Evolutionary conservation across 1,284 basidiomycete genomes (phyloP).

Genomic region (Cryptococcus depauperatus): DNA sequence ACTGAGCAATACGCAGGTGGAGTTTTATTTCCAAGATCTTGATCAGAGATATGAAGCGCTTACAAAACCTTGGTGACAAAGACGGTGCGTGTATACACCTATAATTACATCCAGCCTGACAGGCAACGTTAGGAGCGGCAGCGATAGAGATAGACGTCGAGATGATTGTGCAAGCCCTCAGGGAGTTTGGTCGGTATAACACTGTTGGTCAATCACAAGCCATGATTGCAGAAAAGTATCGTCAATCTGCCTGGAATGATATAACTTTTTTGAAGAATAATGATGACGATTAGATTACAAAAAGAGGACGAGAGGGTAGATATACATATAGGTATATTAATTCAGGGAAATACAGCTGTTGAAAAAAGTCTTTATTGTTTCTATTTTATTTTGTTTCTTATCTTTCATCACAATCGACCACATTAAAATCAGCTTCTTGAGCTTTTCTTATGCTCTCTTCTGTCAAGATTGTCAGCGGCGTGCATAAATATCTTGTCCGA

Average conservation of each 20-base stretch:
- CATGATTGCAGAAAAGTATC: constrained; percentile 19
- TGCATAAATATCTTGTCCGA: too few species aligned
- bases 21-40: constrained; percentile 32
- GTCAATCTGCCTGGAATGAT: constrained; percentile 17
- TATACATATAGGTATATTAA: too few species aligned
- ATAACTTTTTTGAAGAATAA: constrained; percentile 21
- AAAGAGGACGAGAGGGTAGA: constrained; percentile 3
- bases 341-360: too few species aligned
- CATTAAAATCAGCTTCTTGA: too few species aligned
- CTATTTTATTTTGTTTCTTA: too few species aligned
- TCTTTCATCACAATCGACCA: too few species aligned
- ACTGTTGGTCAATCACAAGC: constrained; percentile 25
- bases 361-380: too few species aligned
- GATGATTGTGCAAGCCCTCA: constrained; percentile 22
- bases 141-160: constrained; percentile 29
- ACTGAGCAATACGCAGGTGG: constrained; percentile 18
- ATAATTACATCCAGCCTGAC: neutral
- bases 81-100: constrained; percentile 12
- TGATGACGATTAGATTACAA: constrained; percentile 4
- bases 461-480: too few species aligned
- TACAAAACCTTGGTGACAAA: constrained; percentile 20
- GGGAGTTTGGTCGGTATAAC: constrained; percentile 21
- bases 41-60: constrained; percentile 34
- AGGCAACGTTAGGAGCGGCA: constrained; percentile 8
- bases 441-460: too few species aligned